Conservation (phyloP, 2,329 filamentous ascomycete species). For the Trichocomaceae sp. region DNA sequence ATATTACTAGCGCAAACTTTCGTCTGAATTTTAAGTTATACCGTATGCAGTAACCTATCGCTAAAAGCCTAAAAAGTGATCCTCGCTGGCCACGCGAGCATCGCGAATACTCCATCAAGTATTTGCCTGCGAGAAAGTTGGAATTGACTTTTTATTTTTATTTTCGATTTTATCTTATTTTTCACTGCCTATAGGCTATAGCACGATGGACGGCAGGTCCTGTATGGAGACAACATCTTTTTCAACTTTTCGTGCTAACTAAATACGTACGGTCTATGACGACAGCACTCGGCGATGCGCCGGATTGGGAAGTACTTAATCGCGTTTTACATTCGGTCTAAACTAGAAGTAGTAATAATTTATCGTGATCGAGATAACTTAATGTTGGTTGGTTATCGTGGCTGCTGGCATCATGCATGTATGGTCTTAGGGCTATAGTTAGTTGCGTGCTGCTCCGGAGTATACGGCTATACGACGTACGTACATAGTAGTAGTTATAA, state of each 20-base stretch:
- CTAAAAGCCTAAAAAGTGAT: slow-evolving; percentile 5
- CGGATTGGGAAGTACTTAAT: background rate
- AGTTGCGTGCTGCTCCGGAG: too few relatives aligned
- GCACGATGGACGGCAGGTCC: too few relatives aligned
- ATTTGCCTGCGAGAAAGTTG: too few relatives aligned
- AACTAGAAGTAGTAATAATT: background rate
- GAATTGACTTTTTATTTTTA: too few relatives aligned
- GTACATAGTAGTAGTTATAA: too few relatives aligned
- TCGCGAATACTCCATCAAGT: background rate
- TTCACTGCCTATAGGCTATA: too few relatives aligned
- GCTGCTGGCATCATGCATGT: too few relatives aligned
- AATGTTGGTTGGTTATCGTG: too few relatives aligned
- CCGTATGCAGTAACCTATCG: too few relatives aligned
- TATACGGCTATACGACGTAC: too few relatives aligned
- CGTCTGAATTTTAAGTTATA: slow-evolving; percentile 5
- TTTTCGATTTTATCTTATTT: background rate
- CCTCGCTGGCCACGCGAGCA: slow-evolving; percentile 7
- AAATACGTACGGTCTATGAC: background rate
- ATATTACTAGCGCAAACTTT: background rate
- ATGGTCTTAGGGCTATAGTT: too few relatives aligned
- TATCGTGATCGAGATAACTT: background rate
- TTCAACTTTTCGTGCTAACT: background rate
- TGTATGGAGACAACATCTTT: too few relatives aligned
- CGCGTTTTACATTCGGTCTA: background rate
- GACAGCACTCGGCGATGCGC: background rate